phyloP scores from a whole-genome alignment of 768 basidiomycete genomes.

The Rhizopogon roseolus region DNA sequence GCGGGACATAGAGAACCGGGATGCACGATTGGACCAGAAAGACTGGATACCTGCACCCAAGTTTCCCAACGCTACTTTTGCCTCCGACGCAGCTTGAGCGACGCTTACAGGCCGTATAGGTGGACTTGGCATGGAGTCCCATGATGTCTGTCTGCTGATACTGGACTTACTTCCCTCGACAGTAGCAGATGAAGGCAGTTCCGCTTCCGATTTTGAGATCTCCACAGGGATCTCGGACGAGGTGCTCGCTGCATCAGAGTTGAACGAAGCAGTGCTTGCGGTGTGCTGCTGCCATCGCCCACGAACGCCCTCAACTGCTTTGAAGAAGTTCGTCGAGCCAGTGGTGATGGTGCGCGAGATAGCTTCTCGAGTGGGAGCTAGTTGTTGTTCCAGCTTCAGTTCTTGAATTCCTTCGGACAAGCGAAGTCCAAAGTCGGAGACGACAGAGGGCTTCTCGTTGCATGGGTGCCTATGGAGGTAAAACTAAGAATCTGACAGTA shows the following conservation, averaged over 20 bases:
- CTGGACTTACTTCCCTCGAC: conserved; percentile 13
- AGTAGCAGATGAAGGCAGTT: conserved; percentile 5
- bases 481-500: conserved; percentile 1
- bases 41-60: conserved; percentile 46
- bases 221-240: conserved; percentile 19
- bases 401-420: conserved; percentile 94
- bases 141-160: conserved; percentile 17
- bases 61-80: conserved; percentile 30
- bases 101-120: conserved; percentile 19
- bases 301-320: conserved; percentile 85
- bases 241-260: conserved; percentile 16
- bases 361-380: conserved; percentile 91
- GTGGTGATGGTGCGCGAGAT: conserved; percentile 69
- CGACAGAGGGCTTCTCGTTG: conserved; percentile 82
- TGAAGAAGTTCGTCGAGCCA: conserved; percentile 80
- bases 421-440: conserved; percentile 88
- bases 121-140: conserved; percentile 18
- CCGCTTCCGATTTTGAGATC: conserved; percentile 25
- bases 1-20: conserved; percentile 34
- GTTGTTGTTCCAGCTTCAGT: conserved; percentile 85
- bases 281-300: conserved; percentile 60
- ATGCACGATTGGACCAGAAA: conserved; percentile 37
- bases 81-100: conserved; percentile 27
- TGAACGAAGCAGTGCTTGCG: conserved; percentile 17
- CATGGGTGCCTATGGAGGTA: conserved; percentile 74